Conservation (phyloP, 805 yeast genomes). For the Lachancea nothofagi region DNA sequence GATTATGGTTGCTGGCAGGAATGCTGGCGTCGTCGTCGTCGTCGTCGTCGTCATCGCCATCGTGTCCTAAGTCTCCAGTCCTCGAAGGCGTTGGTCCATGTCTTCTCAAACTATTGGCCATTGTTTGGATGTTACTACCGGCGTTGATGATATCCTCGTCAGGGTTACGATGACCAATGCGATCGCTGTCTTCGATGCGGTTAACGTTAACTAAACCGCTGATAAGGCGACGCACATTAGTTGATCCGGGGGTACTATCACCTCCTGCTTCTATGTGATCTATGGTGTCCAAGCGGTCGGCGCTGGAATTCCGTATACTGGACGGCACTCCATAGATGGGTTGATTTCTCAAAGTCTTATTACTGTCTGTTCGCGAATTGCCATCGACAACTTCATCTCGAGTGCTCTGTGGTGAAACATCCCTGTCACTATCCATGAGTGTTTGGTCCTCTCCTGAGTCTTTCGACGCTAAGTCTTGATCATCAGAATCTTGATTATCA, state of each 20-base stretch:
- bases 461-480: not conserved
- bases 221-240: no score
- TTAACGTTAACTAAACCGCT: no score
- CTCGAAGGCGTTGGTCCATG: conserved; percentile 2
- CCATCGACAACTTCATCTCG: not conserved
- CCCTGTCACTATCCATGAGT: not conserved
- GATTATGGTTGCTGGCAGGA: not conserved
- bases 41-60: not conserved
- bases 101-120: conserved; percentile 4
- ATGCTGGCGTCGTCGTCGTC: not conserved
- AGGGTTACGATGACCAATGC: conserved; percentile 1
- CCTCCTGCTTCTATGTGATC: conserved; percentile 2
- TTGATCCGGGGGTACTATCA: no score
- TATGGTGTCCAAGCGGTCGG: conserved; percentile 1
- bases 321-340: conserved; percentile 22
- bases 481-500: not conserved
- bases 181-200: not conserved
- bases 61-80: not conserved
- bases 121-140: not conserved
- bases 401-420: not conserved
- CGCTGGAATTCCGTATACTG: conserved; percentile 9
- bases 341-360: conserved; percentile 10
- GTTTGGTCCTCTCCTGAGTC: conserved; percentile 4
- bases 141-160: conserved; percentile 8
- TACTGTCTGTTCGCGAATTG: conserved; percentile 5